Percentiles rank a stretch among this genome's conserved stretches.
Conservation (phyloP, 352 stramenopile species). For the Aphanomyces stellatus region DNA sequence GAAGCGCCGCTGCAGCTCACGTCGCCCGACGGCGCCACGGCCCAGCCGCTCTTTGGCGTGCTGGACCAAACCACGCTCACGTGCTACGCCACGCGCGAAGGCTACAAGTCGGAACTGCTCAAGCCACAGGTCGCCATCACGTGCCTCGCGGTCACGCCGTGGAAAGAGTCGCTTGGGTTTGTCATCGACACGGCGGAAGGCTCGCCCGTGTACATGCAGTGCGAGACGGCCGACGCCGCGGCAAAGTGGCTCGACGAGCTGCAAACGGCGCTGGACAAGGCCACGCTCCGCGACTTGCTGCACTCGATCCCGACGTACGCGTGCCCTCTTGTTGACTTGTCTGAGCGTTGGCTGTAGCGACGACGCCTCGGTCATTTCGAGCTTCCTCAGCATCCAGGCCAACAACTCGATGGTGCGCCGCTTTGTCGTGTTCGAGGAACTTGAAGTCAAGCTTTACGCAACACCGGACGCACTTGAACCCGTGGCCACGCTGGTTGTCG, state of each 20-base stretch:
- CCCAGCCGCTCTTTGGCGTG: background rate
- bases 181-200: conserved; percentile 47
- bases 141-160: conserved; percentile 25
- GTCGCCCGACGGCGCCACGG: conserved; percentile 3
- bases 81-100: conserved; percentile 50
- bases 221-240: conserved; percentile 30
- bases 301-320: conserved; percentile 5
- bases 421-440: conserved; percentile 13
- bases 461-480: background rate
- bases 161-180: conserved; percentile 29
- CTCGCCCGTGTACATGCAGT: conserved; percentile 38
- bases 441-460: conserved; percentile 11
- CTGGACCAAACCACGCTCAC: conserved; percentile 26
- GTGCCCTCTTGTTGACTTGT: background rate
- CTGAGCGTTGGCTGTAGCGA: conserved; percentile 1
- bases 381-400: conserved; percentile 7
- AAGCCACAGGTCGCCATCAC: conserved; percentile 17
- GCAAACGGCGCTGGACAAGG: conserved; percentile 39
- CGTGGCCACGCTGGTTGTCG: background rate
- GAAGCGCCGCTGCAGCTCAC: background rate
- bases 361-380: background rate
- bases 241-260: conserved; percentile 42
- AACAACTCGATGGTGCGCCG: background rate
- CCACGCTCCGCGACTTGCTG: background rate
- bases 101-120: conserved; percentile 36